phyloP scores from a whole-genome alignment of 208 protist genomes.

The Leishmania tarentolae region DNA sequence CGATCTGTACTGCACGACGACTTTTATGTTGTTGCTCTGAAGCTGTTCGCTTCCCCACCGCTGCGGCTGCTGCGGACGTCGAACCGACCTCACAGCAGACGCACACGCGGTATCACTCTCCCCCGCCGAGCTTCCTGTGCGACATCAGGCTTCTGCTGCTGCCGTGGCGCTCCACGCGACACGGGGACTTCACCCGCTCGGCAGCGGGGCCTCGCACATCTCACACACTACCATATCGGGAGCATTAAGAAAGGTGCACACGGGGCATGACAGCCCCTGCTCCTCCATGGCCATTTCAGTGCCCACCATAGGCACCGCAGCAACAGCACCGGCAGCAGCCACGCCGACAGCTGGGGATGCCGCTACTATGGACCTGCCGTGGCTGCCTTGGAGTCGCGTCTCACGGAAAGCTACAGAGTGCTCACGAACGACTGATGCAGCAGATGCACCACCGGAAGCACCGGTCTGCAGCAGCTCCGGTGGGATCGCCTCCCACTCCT shows the following conservation, averaged over 20 bases:
- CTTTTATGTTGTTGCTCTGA: neutral
- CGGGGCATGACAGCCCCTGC: slow-evolving; percentile 44
- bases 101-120: neutral
- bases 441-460: slow-evolving; percentile 7
- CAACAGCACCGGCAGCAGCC: neutral
- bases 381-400: slow-evolving; percentile 41
- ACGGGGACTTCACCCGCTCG: neutral
- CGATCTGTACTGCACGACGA: neutral
- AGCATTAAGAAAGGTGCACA: slow-evolving; percentile 84
- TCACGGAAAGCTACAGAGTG: slow-evolving; percentile 38
- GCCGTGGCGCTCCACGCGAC: neutral
- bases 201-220: slow-evolving; percentile 81
- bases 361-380: neutral
- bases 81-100: neutral
- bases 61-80: neutral
- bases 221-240: slow-evolving; percentile 66
- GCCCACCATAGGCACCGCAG: neutral
- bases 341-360: slow-evolving; percentile 2
- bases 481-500: slow-evolving; percentile 72
- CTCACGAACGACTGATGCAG: slow-evolving; percentile 21
- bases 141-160: neutral
- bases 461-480: slow-evolving; percentile 45
- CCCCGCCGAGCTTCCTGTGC: neutral
- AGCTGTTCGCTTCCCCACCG: neutral
- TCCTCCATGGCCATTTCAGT: slow-evolving; percentile 6